These are phyloP conservation scores for Agroathelia rolfsii DNA, from an alignment of 1,284 basidiomycete genomes.

Conservation along the genomic window DNA sequence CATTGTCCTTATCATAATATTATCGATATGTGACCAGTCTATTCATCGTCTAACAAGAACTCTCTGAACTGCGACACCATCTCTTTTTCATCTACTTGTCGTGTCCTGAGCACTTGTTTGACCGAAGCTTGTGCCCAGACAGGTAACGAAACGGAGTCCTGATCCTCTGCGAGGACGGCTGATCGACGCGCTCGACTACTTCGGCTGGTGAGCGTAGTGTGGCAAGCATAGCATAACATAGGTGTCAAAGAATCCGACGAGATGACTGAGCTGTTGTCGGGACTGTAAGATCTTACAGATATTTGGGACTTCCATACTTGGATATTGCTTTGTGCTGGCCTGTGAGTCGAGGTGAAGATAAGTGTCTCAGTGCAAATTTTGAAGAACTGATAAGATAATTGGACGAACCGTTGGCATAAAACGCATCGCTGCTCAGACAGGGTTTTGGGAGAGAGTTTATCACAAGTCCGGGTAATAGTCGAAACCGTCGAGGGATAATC, in stretches of 20 bases:
- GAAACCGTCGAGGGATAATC: slow-evolving; percentile 88
- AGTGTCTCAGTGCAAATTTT: slow-evolving; percentile 1
- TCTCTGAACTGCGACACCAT: too few species aligned
- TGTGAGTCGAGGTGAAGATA: slow-evolving; percentile 19
- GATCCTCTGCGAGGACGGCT: neutral
- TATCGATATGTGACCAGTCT: too few species aligned
- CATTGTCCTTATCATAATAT: too few species aligned
- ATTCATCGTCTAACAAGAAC: too few species aligned
- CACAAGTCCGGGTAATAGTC: slow-evolving; percentile 76
- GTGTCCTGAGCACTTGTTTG: too few species aligned
- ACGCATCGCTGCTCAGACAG: slow-evolving; percentile 42
- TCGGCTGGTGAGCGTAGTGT: slow-evolving; percentile 59
- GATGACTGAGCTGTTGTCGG: slow-evolving; percentile 11
- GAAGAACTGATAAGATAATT: slow-evolving; percentile 2
- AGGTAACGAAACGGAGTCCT: too few species aligned
- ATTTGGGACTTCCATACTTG: slow-evolving; percentile 68
- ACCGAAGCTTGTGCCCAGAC: too few species aligned
- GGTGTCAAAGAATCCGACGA: slow-evolving; percentile 31
- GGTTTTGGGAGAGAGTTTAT: slow-evolving; percentile 70
- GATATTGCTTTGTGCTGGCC: slow-evolving; percentile 60
- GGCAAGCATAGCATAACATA: slow-evolving; percentile 65
- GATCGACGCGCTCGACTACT: slow-evolving; percentile 30
- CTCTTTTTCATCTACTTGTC: too few species aligned
- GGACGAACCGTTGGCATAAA: slow-evolving; percentile 62
- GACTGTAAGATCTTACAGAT: slow-evolving; percentile 51